phyloP scores from a whole-genome alignment of 108 stramenopile genomes.

The Skeletonema potamos region DNA sequence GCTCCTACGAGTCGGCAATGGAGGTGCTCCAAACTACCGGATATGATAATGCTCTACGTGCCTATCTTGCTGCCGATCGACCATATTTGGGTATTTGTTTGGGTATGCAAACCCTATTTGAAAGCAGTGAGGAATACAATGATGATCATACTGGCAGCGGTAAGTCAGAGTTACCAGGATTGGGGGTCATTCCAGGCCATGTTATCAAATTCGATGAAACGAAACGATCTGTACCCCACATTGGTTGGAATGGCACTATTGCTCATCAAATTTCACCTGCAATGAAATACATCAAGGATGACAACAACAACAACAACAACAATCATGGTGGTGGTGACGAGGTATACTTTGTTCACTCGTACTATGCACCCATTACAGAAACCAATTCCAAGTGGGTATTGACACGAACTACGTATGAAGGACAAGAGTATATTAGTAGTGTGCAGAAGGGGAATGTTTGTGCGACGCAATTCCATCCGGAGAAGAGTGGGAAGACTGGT shows the following conservation, averaged over 20 bases:
- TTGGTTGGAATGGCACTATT: constrained; percentile 97
- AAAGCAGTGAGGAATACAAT: constrained; percentile 84
- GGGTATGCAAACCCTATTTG: constrained; percentile 98
- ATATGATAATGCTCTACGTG: constrained; percentile 78
- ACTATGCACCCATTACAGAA: constrained; percentile 79
- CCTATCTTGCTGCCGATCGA: constrained; percentile 75
- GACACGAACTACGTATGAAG: constrained; percentile 87
- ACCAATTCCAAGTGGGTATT: constrained; percentile 88
- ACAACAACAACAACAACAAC: too few relatives aligned
- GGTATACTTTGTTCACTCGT: constrained; percentile 98
- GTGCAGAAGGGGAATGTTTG: constrained; percentile 91
- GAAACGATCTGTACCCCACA: constrained; percentile 89
- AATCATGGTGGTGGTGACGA: too few relatives aligned
- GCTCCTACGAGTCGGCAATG: constrained; percentile 87
- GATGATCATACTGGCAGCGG: constrained; percentile 25
- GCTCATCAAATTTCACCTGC: constrained; percentile 76
- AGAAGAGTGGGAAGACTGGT: constrained; percentile 93
- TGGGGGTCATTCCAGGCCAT: constrained; percentile 93
- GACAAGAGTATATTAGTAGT: constrained; percentile 80
- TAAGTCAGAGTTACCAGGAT: constrained; percentile 41
- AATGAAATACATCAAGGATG: constrained; percentile 52
- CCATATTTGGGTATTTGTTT: constrained; percentile 98
- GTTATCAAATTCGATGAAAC: constrained; percentile 82
- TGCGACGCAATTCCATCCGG: constrained; percentile 98
- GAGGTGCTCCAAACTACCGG: constrained; percentile 64